Evolutionary conservation across 2,329 filamentous ascomycete genomes (phyloP).

Genomic region (Alternaria atra): DNA sequence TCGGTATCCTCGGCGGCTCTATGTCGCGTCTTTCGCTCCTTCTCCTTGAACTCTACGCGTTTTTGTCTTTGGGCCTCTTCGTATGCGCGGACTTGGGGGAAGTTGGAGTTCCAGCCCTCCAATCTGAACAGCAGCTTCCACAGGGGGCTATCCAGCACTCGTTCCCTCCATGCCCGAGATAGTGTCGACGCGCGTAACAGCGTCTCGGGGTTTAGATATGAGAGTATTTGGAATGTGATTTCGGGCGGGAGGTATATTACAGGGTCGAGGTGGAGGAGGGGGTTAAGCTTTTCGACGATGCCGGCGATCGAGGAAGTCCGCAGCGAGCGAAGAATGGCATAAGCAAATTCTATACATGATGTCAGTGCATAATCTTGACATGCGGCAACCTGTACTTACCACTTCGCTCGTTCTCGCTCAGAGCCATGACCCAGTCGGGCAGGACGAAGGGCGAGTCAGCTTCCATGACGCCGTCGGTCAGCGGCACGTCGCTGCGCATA

Average conservation of each 20-base stretch:
- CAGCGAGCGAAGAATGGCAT: constrained; percentile 78
- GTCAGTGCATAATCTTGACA: constrained; percentile 9
- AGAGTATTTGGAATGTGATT: constrained; percentile 88
- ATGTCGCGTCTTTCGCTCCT: constrained; percentile 58
- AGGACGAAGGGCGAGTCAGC: constrained; percentile 51
- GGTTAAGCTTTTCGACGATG: constrained; percentile 81
- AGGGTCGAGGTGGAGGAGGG: constrained; percentile 92
- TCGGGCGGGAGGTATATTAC: constrained; percentile 85
- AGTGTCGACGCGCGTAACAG: constrained; percentile 80
- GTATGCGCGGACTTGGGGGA: constrained; percentile 69
- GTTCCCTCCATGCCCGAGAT: constrained; percentile 81
- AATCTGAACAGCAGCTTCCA: constrained; percentile 85
- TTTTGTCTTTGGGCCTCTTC: constrained; percentile 65
- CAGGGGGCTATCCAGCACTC: constrained; percentile 82
- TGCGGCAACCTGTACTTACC: constrained; percentile 52
- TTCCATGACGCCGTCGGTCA: constrained; percentile 48
- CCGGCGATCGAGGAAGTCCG: constrained; percentile 81
- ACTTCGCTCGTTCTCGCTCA: constrained; percentile 64
- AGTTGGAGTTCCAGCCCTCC: constrained; percentile 85
- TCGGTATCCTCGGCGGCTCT: constrained; percentile 58
- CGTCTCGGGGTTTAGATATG: constrained; percentile 82
- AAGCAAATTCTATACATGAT: constrained; percentile 74
- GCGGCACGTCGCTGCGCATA: constrained; percentile 47
- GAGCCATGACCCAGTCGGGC: constrained; percentile 64
- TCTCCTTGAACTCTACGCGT: constrained; percentile 47